Evolutionary conservation across 2,329 filamentous ascomycete species (phyloP).

Genomic region (Fusarium scirpi): DNA sequence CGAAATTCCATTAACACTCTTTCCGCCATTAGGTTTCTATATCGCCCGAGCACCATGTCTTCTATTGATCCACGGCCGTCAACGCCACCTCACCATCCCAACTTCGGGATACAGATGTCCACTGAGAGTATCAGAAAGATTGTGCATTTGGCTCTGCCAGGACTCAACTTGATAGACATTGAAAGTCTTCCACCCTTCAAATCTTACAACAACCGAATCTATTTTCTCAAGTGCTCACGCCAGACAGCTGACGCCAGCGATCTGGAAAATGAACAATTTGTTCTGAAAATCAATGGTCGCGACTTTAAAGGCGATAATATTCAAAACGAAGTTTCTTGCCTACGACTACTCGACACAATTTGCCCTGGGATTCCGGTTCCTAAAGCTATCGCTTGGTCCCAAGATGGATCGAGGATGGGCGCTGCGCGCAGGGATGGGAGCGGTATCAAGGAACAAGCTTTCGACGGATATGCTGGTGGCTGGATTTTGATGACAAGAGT

Average conservation of each 20-base stretch:
- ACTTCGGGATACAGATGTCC: not conserved
- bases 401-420: not conserved
- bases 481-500: slow-evolving; percentile 20
- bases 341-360: not conserved
- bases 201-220: slow-evolving; percentile 23
- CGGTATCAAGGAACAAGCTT: not conserved
- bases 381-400: slow-evolving; percentile 12
- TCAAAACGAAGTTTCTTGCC: slow-evolving; percentile 18
- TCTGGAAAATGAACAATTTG: not conserved
- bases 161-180: rapidly evolving
- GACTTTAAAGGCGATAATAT: slow-evolving; percentile 8
- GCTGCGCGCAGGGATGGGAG: rapidly evolving
- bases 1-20: not conserved
- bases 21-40: too few relatives aligned
- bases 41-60: not conserved
- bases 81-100: slow-evolving; percentile 5
- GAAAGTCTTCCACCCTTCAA: not conserved
- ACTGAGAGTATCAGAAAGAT: not conserved
- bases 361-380: not conserved
- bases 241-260: too few relatives aligned
- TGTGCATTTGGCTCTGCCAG: not conserved
- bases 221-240: not conserved
- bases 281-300: slow-evolving; percentile 24
- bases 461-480: not conserved
- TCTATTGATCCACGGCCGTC: not conserved